phyloP scores from a whole-genome alignment of 257 asterid species.

The Solanum sitiens region DNA sequence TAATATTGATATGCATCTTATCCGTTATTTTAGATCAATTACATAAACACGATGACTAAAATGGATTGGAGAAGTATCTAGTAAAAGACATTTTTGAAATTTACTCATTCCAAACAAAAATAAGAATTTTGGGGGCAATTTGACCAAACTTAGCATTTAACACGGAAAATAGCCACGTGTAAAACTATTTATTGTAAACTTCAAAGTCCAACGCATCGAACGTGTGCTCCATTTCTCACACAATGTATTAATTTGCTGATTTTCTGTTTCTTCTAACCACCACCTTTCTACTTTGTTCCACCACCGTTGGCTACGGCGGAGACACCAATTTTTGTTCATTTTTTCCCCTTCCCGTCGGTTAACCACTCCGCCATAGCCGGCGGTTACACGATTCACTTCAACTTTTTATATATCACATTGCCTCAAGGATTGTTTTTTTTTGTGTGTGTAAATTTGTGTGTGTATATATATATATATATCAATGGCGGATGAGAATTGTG shows the following conservation, averaged over 20 bases:
- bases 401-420: not conserved
- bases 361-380: not conserved
- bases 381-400: not conserved
- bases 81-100: not conserved
- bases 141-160: not conserved
- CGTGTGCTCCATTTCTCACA: not conserved
- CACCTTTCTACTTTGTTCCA: not conserved
- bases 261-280: not conserved
- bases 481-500: slow-evolving; percentile 34
- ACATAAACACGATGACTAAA: not conserved
- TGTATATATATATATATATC: not conserved
- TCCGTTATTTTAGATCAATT: too few relatives aligned
- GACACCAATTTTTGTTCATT: not conserved
- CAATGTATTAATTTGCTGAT: not conserved
- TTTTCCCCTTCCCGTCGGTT: not conserved
- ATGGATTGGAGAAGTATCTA: not conserved
- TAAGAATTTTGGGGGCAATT: not conserved
- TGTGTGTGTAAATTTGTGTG: not conserved
- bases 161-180: not conserved
- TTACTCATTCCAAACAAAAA: not conserved
- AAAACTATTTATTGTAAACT: not conserved
- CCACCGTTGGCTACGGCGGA: slow-evolving; percentile 9
- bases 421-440: not conserved
- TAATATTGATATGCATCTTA: accelerated
- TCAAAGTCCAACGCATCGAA: not conserved